Conservation (phyloP, 495 filamentous ascomycete species). For the Penicillium cinerascens region DNA sequence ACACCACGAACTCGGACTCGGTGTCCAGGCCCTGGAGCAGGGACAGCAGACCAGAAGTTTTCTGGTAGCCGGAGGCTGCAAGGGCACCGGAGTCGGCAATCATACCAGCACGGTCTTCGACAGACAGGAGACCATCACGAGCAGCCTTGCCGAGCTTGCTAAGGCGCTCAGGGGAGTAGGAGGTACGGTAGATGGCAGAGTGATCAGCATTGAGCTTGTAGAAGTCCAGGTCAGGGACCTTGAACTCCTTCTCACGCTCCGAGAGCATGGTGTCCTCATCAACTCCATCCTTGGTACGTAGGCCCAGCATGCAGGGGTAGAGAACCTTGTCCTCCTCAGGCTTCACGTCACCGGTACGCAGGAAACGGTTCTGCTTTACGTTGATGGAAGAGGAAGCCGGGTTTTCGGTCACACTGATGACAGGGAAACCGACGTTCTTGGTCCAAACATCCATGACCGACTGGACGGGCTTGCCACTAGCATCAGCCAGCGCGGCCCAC, state of each 20-base stretch:
- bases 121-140: constrained; percentile 79
- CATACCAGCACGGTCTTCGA: constrained; percentile 93
- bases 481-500: constrained; percentile 84
- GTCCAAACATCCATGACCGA: constrained; percentile 70
- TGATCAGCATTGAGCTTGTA: constrained; percentile 69
- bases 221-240: constrained; percentile 58
- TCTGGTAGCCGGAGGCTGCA: constrained; percentile 86
- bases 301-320: constrained; percentile 58
- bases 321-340: constrained; percentile 71
- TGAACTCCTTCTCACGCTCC: constrained; percentile 71
- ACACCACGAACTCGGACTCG: constrained; percentile 88
- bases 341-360: constrained; percentile 62
- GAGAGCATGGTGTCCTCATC: constrained; percentile 60
- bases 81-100: constrained; percentile 92
- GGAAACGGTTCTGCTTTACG: constrained; percentile 65
- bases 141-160: constrained; percentile 69
- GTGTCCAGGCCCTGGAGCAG: constrained; percentile 78
- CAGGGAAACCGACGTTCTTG: constrained; percentile 64
- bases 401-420: constrained; percentile 59
- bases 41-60: constrained; percentile 82
- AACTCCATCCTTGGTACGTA: constrained; percentile 57
- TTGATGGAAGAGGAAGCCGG: constrained; percentile 41
- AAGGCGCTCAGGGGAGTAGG: constrained; percentile 58
- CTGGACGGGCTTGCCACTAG: constrained; percentile 85
- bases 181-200: constrained; percentile 62